Evolutionary conservation across 331 rosid genomes (phyloP).

Genomic region (Rhamnella rubrinervis): DNA sequence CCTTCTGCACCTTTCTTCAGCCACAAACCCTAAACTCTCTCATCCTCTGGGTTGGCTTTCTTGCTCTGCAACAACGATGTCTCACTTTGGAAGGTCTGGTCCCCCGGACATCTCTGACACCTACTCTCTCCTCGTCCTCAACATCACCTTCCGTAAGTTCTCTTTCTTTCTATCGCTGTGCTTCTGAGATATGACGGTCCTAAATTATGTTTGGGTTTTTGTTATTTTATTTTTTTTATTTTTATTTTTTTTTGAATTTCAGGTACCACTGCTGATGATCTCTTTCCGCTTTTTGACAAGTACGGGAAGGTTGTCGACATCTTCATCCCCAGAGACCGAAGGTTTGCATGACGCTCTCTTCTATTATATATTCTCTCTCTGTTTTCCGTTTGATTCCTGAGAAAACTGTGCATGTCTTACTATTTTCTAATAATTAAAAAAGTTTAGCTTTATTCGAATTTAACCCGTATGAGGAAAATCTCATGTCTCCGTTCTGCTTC

Average conservation of each 20-base stretch:
- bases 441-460: neutral
- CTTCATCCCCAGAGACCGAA: constrained; percentile 88
- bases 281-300: constrained; percentile 82
- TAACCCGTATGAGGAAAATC: no score
- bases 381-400: neutral
- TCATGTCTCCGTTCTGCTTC: neutral
- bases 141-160: constrained; percentile 73
- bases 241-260: neutral
- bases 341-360: constrained; percentile 27
- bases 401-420: neutral
- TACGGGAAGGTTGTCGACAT: constrained; percentile 89
- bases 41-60: neutral
- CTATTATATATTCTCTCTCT: neutral
- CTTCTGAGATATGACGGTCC: neutral
- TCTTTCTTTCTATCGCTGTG: neutral
- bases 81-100: constrained; percentile 89
- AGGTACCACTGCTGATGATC: constrained; percentile 91
- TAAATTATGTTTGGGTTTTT: neutral
- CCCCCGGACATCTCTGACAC: constrained; percentile 88
- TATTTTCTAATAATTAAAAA: neutral
- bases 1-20: neutral
- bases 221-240: neutral
- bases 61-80: constrained; percentile 38
- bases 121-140: constrained; percentile 86
- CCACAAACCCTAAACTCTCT: constrained; percentile 24